Conservation (phyloP, 495 filamentous ascomycete species). For the Eremomyces bilateralis region DNA sequence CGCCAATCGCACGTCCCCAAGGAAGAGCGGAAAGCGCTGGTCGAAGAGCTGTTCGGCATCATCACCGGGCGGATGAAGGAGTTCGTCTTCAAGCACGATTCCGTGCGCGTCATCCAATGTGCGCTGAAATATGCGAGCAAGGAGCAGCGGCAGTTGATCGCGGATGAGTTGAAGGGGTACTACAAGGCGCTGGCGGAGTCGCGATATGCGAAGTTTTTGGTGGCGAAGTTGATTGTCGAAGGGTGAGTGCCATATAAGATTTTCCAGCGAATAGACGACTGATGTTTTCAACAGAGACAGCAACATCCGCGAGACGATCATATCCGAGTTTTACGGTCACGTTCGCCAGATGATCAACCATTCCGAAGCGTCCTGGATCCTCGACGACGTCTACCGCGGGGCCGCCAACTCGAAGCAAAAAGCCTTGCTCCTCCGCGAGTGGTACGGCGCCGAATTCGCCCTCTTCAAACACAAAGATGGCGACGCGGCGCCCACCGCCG, state of each 20-base stretch:
- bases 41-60: constrained; percentile 74
- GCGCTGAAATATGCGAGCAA: constrained; percentile 85
- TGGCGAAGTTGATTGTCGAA: constrained; percentile 83
- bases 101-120: constrained; percentile 83
- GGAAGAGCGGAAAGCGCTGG: constrained; percentile 66
- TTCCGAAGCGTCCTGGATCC: constrained; percentile 84
- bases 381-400: constrained; percentile 85
- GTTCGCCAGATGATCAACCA: constrained; percentile 86
- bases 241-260: constrained; percentile 24
- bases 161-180: constrained; percentile 64
- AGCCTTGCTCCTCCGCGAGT: constrained; percentile 66
- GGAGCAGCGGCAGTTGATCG: constrained; percentile 67
- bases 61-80: constrained; percentile 79
- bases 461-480: constrained; percentile 42
- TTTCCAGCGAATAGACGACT: no score
- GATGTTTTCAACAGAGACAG: constrained; percentile 37
- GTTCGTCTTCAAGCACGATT: constrained; percentile 96
- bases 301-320: constrained; percentile 65
- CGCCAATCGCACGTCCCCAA: constrained; percentile 74
- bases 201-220: constrained; percentile 88
- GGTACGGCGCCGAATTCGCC: constrained; percentile 89
- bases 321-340: constrained; percentile 86
- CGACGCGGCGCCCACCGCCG: constrained; percentile 30
- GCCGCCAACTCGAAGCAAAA: constrained; percentile 70
- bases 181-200: constrained; percentile 75